phyloP scores from a whole-genome alignment of 148 eudicot genomes.

The Polygonum maritimum region DNA sequence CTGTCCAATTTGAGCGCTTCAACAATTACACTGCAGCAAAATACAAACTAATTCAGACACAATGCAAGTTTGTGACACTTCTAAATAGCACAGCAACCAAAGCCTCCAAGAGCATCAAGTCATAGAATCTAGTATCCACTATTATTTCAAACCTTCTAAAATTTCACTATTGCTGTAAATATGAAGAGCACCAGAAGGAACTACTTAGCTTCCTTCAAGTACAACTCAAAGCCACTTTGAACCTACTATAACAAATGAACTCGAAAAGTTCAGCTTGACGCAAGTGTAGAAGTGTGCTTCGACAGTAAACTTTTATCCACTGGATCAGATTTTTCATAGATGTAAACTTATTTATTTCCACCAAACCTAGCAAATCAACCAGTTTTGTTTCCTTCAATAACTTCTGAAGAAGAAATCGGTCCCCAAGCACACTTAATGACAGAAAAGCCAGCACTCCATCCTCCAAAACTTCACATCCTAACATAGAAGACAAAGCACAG shows the following conservation, averaged over 20 bases:
- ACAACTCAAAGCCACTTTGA: not conserved
- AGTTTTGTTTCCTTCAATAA: not conserved
- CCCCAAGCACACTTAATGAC: not conserved
- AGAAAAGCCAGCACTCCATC: not conserved
- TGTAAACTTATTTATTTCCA: not conserved
- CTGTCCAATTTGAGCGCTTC: conserved; percentile 98
- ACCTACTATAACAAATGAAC: not conserved
- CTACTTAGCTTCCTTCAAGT: not conserved
- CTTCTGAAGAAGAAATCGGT: not conserved
- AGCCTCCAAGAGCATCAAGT: not conserved
- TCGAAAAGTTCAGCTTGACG: not conserved
- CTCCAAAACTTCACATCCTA: not conserved
- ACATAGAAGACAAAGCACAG: not conserved
- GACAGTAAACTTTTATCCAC: not conserved
- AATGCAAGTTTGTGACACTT: not conserved
- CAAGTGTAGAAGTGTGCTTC: not conserved
- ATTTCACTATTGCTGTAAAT: not conserved
- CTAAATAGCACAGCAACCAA: not conserved
- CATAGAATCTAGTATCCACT: not conserved
- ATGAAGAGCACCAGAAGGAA: not conserved
- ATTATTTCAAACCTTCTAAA: not conserved
- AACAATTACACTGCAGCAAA: conserved; percentile 73
- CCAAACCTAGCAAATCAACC: not conserved
- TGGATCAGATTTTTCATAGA: not conserved
- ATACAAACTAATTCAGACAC: not conserved